These are phyloP conservation scores for Tolypocladium sp. DNA, from an alignment of 2,329 filamentous ascomycete species.

Conservation along the genomic window DNA sequence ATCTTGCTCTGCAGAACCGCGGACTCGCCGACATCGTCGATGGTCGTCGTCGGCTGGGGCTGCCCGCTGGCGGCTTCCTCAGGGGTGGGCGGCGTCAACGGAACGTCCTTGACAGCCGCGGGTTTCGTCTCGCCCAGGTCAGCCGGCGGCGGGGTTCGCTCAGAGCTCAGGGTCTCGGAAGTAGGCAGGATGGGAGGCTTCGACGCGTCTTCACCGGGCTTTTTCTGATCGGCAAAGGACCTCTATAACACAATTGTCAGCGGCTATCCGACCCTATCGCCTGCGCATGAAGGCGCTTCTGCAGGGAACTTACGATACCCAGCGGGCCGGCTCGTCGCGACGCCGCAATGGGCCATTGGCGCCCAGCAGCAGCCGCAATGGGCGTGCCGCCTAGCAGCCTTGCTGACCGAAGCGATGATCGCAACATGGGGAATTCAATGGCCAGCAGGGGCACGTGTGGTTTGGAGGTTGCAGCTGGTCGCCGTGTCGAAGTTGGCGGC, in stretches of 20 bases:
- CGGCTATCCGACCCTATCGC: not conserved
- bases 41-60: constrained; percentile 6
- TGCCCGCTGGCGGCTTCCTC: constrained; percentile 7
- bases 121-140: constrained; percentile 26
- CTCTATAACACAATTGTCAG: constrained; percentile 30
- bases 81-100: constrained; percentile 19
- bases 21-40: constrained; percentile 12
- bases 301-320: constrained; percentile 19
- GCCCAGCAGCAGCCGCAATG: constrained; percentile 40
- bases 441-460: constrained; percentile 25
- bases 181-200: constrained; percentile 44
- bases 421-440: constrained; percentile 55
- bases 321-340: constrained; percentile 22
- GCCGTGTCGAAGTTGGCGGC: constrained; percentile 12
- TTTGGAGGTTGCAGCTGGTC: constrained; percentile 19
- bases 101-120: constrained; percentile 20
- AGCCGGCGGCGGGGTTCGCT: constrained; percentile 30
- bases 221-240: constrained; percentile 46
- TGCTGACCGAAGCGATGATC: constrained; percentile 57
- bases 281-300: not conserved
- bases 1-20: constrained; percentile 4
- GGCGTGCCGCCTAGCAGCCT: constrained; percentile 49
- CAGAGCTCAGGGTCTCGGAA: constrained; percentile 41
- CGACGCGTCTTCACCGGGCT: constrained; percentile 37
- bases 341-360: constrained; percentile 46